Evolutionary conservation across 441 rosid species (phyloP).

Genomic region (Raphanus hybrid): DNA sequence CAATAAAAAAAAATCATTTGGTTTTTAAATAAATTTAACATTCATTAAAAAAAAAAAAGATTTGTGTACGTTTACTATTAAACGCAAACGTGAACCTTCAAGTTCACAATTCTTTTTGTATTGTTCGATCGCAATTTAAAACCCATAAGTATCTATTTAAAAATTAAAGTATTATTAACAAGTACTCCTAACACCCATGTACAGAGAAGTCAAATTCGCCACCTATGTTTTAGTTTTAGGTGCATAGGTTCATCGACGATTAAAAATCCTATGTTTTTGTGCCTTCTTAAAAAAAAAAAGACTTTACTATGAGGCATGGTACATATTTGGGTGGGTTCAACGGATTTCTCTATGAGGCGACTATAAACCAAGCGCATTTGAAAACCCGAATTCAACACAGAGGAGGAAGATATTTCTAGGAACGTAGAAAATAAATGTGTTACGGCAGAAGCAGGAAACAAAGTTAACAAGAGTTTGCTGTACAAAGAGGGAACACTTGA

Average conservation of each 20-base stretch:
- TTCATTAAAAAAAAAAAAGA: no score
- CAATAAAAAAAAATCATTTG: no score
- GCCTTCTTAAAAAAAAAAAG: background rate
- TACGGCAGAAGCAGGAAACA: background rate
- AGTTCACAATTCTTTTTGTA: no score
- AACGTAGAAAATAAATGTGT: background rate
- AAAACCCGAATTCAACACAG: background rate
- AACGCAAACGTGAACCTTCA: no score
- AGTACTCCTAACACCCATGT: no score
- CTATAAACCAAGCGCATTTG: background rate
- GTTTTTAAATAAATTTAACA: no score
- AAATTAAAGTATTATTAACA: background rate
- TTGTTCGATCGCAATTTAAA: no score
- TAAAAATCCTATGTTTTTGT: background rate
- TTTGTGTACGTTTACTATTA: no score
- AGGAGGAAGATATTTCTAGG: background rate
- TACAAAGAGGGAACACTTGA: background rate
- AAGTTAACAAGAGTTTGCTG: slow-evolving; percentile 3
- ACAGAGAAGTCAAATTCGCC: background rate
- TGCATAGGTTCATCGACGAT: background rate
- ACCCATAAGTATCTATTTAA: background rate
- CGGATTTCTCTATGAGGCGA: background rate
- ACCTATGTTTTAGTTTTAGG: background rate
- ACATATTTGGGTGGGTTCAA: background rate
- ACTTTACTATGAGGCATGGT: background rate